phyloP scores from a whole-genome alignment of 768 basidiomycete genomes.

The Phanerodontia chrysosporium region DNA sequence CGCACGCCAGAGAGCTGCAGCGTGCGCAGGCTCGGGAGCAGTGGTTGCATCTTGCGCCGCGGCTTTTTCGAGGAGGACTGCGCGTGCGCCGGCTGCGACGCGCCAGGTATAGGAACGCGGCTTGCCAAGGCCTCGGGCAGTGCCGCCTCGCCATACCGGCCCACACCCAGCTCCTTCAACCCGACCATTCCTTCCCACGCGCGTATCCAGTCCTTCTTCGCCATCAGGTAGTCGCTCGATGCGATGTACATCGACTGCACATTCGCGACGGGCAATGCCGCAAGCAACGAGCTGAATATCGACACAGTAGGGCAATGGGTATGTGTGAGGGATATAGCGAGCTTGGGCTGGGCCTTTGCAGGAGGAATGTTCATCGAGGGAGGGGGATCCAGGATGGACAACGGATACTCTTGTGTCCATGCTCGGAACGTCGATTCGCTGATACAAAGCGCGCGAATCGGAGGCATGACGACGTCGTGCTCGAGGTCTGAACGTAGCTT shows the following conservation, averaged over 20 bases:
- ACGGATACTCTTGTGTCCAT: not conserved
- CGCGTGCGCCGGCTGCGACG: not conserved
- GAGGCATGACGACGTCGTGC: not conserved
- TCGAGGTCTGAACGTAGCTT: not conserved
- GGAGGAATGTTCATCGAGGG: not conserved
- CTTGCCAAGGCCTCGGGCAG: not conserved
- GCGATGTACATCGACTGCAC: too few species aligned
- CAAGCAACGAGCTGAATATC: too few species aligned
- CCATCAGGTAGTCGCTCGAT: too few species aligned
- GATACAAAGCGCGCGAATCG: not conserved
- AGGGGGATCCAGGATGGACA: not conserved
- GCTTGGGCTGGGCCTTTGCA: not conserved
- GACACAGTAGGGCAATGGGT: too few species aligned
- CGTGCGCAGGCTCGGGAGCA: too few species aligned
- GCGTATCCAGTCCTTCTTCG: too few species aligned
- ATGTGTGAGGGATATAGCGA: not conserved
- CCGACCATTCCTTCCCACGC: not conserved
- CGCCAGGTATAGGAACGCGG: not conserved
- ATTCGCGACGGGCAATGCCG: too few species aligned
- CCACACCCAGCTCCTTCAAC: not conserved
- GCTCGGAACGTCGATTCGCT: not conserved
- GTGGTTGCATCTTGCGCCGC: too few species aligned
- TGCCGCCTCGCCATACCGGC: not conserved
- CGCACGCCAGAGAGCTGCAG: too few species aligned
- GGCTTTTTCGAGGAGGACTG: too few species aligned